Conservation (phyloP, 257 asterid species). For the Primulina huaijiensis region DNA sequence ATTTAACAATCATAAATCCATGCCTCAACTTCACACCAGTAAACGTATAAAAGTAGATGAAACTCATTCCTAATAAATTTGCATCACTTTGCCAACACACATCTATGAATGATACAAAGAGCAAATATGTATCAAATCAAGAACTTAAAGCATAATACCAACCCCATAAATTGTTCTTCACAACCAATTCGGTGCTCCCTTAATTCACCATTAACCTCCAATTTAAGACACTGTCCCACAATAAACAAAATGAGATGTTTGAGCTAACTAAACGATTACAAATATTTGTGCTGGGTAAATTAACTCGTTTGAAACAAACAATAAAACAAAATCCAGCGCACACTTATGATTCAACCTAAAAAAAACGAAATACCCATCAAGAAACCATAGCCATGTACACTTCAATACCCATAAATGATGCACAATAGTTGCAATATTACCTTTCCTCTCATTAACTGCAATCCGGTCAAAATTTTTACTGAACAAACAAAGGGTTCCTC, state of each 20-base stretch:
- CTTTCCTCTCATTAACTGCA: not conserved
- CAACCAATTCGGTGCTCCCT: not conserved
- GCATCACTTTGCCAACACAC: slow-evolving; percentile 9
- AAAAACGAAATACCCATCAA: not conserved
- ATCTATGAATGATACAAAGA: not conserved
- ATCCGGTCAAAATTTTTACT: not conserved
- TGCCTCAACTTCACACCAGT: slow-evolving; percentile 19
- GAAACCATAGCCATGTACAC: not conserved
- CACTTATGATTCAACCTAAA: not conserved
- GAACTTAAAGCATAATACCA: slow-evolving; percentile 4
- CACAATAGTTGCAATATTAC: not conserved
- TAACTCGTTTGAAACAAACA: not conserved
- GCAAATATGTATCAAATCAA: slow-evolving; percentile 6
- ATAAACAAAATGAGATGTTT: not conserved
- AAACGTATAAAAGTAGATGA: slow-evolving; percentile 6
- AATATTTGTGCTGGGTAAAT: not conserved
- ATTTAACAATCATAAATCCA: slow-evolving; percentile 16
- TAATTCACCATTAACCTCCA: not conserved
- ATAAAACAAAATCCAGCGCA: not conserved
- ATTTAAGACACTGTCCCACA: not conserved
- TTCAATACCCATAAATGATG: not conserved
- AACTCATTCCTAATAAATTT: slow-evolving; percentile 14
- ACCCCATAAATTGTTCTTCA: slow-evolving; percentile 4
- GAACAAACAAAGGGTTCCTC: not conserved
- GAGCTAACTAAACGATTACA: not conserved